A percentile compares a stretch with the other conserved stretches of the same genome.
Evolutionary conservation across 352 stramenopile genomes (phyloP).

Genomic region (Halophytophthora polymorphica): DNA sequence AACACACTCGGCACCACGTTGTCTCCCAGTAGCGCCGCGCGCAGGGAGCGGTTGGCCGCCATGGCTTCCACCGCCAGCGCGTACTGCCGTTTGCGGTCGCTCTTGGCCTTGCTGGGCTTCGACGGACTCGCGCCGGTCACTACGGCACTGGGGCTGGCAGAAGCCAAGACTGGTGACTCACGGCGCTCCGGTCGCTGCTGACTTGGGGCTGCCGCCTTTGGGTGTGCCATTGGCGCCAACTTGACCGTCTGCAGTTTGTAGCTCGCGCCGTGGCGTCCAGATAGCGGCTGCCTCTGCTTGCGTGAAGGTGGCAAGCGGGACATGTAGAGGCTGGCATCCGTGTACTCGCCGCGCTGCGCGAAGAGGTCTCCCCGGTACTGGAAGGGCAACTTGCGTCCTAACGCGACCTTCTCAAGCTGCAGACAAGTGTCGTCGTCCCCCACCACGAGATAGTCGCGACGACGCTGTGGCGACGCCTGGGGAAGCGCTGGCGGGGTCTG

Average conservation of each 20-base stretch:
- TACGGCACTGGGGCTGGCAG: not conserved
- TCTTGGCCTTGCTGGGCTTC: constrained; percentile 28
- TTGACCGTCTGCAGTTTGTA: constrained; percentile 45
- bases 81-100: constrained; percentile 60
- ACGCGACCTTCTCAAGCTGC: constrained; percentile 15
- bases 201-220: constrained; percentile 8
- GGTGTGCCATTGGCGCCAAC: constrained; percentile 38
- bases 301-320: constrained; percentile 55
- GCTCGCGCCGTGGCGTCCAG: constrained; percentile 19
- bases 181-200: constrained; percentile 13
- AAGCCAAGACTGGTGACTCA: not conserved
- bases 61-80: constrained; percentile 62
- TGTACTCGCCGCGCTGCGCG: constrained; percentile 68
- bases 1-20: constrained; percentile 64
- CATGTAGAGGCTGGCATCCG: constrained; percentile 67
- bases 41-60: constrained; percentile 50
- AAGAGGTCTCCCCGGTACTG: constrained; percentile 74
- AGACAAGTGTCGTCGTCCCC: constrained; percentile 10
- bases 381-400: constrained; percentile 49
- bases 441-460: constrained; percentile 26
- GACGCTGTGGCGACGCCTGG: constrained; percentile 19
- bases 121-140: constrained; percentile 3
- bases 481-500: constrained; percentile 7
- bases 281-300: constrained; percentile 36
- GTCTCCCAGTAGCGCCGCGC: constrained; percentile 47